Conservation (phyloP, 306 rosid species). For the Ceratonia siliqua region DNA sequence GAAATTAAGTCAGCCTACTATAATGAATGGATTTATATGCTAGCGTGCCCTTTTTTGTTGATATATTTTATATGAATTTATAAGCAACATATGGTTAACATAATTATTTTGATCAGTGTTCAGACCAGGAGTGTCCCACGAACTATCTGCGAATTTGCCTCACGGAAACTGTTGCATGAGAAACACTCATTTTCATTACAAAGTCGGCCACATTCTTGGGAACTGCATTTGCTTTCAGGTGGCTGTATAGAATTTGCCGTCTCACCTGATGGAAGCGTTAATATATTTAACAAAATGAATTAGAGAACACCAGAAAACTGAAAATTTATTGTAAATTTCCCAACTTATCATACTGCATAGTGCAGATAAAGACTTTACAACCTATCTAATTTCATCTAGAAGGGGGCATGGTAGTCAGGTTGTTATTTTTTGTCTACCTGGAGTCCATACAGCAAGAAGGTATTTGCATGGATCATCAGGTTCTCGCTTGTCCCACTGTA, state of each 20-base stretch:
- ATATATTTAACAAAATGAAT: slow-evolving; percentile 33
- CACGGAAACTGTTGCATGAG: slow-evolving; percentile 82
- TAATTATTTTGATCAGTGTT: slow-evolving; percentile 32
- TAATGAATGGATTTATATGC: slow-evolving; percentile 20
- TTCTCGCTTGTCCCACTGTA: slow-evolving; percentile 80
- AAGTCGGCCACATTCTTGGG: slow-evolving; percentile 59
- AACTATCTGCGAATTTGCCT: slow-evolving; percentile 73
- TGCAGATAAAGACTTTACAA: slow-evolving; percentile 19
- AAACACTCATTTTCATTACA: slow-evolving; percentile 82
- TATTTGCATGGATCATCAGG: slow-evolving; percentile 91
- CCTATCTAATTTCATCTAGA: slow-evolving; percentile 21
- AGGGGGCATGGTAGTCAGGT: slow-evolving; percentile 11
- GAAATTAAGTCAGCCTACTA: slow-evolving; percentile 31
- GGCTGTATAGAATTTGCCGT: slow-evolving; percentile 81
- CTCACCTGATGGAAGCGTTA: slow-evolving; percentile 70
- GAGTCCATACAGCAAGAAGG: slow-evolving; percentile 98
- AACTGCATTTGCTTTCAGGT: slow-evolving; percentile 74
- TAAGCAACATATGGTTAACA: slow-evolving; percentile 2
- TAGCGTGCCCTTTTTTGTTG: not conserved
- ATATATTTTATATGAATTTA: not conserved
- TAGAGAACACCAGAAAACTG: slow-evolving; percentile 26
- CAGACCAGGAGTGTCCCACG: slow-evolving; percentile 90
- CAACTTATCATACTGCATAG: slow-evolving; percentile 15
- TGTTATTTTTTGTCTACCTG: slow-evolving; percentile 61
- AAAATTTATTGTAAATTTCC: slow-evolving; percentile 20